phyloP scores from a whole-genome alignment of 345 rosid genomes.

The Bruguiera sexangula region DNA sequence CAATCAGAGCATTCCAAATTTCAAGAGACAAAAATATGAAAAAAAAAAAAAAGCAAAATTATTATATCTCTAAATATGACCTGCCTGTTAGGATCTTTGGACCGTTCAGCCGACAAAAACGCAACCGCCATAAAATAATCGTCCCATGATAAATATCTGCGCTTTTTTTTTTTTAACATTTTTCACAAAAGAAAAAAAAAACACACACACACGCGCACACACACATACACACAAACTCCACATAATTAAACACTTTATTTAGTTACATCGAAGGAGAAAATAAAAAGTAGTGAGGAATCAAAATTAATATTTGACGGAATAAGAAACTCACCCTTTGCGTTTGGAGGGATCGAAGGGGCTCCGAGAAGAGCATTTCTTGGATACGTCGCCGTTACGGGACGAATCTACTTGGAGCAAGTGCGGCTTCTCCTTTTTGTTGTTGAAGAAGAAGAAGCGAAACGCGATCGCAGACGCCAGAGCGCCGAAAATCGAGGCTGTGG shows the following conservation, averaged over 20 bases:
- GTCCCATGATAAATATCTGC: slow-evolving; percentile 91
- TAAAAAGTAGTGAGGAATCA: background rate
- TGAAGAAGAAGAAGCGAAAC: slow-evolving; percentile 38
- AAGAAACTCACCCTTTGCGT: slow-evolving; percentile 60
- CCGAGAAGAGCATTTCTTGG: slow-evolving; percentile 33
- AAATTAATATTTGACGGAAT: background rate
- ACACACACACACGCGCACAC: no score
- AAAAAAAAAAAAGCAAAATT: background rate
- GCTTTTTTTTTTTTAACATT: background rate
- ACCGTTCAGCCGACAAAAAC: slow-evolving; percentile 73
- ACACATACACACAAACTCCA: no score
- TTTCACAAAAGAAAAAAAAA: background rate
- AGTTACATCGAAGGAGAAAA: background rate
- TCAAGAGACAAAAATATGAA: background rate
- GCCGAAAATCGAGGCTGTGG: slow-evolving; percentile 60
- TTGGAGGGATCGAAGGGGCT: slow-evolving; percentile 75
- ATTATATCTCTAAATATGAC: slow-evolving; percentile 30
- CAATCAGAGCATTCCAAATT: background rate
- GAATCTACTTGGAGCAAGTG: slow-evolving; percentile 24
- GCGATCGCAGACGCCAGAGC: slow-evolving; percentile 64
- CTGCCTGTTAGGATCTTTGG: slow-evolving; percentile 98
- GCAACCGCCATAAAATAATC: slow-evolving; percentile 96
- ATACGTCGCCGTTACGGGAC: slow-evolving; percentile 28
- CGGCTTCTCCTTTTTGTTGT: slow-evolving; percentile 37
- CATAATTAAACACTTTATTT: background rate